These are phyloP conservation scores for Sporothrix inflata DNA, from an alignment of 2,329 filamentous ascomycete species.

Conservation along the genomic window DNA sequence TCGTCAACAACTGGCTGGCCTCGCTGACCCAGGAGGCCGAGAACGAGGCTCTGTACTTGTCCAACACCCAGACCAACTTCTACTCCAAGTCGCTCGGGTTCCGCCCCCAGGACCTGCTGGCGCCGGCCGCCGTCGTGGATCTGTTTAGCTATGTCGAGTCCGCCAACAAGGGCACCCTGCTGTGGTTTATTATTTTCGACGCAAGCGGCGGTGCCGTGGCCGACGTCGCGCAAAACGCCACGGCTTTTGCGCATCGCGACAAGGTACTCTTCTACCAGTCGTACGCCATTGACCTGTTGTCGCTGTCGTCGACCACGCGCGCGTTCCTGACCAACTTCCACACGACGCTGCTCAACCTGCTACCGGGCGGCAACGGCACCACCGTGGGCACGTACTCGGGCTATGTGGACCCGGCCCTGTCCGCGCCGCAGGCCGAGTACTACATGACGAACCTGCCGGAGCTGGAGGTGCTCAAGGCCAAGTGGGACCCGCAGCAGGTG, in stretches of 20 bases:
- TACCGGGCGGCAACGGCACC: constrained; percentile 38
- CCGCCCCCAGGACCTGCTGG: constrained; percentile 51
- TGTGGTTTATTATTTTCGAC: constrained; percentile 68
- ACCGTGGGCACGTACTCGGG: constrained; percentile 61
- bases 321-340: constrained; percentile 58
- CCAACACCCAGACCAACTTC: constrained; percentile 55
- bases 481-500: constrained; percentile 56
- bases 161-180: constrained; percentile 52
- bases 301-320: constrained; percentile 50
- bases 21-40: constrained; percentile 58
- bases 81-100: constrained; percentile 63
- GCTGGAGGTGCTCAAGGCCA: constrained; percentile 54
- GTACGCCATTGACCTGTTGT: constrained; percentile 57
- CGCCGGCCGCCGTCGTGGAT: constrained; percentile 47
- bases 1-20: constrained; percentile 66
- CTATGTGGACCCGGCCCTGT: constrained; percentile 60
- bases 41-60: constrained; percentile 51
- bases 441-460: constrained; percentile 57
- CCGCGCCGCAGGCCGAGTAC: constrained; percentile 48
- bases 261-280: constrained; percentile 66
- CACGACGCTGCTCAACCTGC: constrained; percentile 43
- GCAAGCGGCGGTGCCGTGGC: constrained; percentile 62
- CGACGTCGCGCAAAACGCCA: constrained; percentile 58
- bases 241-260: constrained; percentile 66
- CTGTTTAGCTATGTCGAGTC: constrained; percentile 59